Evolutionary conservation across 108 stramenopile species (phyloP).

Genomic region (Craspedostauros australis): DNA sequence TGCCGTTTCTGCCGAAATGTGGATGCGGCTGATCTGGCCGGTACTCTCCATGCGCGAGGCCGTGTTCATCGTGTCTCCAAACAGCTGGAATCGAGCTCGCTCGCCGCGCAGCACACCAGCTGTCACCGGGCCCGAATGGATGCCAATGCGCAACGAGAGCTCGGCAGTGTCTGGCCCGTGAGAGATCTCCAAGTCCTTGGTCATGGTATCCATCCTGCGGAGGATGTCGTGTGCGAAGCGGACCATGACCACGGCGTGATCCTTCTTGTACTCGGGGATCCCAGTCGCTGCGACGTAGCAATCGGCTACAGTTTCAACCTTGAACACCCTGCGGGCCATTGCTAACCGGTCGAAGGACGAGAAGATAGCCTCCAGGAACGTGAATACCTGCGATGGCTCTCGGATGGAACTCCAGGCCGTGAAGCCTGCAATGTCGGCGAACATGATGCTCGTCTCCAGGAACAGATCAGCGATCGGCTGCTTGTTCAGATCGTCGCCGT

Average conservation of each 20-base stretch:
- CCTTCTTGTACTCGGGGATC: constrained; percentile 32
- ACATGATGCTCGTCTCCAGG: constrained; percentile 39
- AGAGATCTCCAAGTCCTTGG: constrained; percentile 11
- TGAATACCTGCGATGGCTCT: constrained; percentile 43
- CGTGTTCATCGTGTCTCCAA: constrained; percentile 56
- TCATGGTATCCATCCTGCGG: constrained; percentile 18
- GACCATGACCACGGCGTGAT: constrained; percentile 47
- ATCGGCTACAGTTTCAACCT: constrained; percentile 47
- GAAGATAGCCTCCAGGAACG: constrained; percentile 41
- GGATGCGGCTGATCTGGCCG: constrained; percentile 26
- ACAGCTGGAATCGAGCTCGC: constrained; percentile 42
- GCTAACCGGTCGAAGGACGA: constrained; percentile 40
- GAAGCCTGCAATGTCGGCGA: constrained; percentile 48
- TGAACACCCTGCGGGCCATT: constrained; percentile 33
- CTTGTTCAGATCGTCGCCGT: too few relatives aligned
- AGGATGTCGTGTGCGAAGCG: constrained; percentile 35
- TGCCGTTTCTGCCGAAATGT: constrained; percentile 39
- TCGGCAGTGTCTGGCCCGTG: constrained; percentile 31
- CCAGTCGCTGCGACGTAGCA: constrained; percentile 61
- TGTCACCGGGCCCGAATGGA: constrained; percentile 46
- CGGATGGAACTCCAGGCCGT: constrained; percentile 8
- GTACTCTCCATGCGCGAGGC: constrained; percentile 48
- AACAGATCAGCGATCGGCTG: constrained; percentile 55
- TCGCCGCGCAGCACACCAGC: constrained; percentile 51
- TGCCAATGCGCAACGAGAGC: constrained; percentile 33